Evolutionary conservation across 1,284 basidiomycete species (phyloP).

Genomic region (Ustilago trichophora): DNA sequence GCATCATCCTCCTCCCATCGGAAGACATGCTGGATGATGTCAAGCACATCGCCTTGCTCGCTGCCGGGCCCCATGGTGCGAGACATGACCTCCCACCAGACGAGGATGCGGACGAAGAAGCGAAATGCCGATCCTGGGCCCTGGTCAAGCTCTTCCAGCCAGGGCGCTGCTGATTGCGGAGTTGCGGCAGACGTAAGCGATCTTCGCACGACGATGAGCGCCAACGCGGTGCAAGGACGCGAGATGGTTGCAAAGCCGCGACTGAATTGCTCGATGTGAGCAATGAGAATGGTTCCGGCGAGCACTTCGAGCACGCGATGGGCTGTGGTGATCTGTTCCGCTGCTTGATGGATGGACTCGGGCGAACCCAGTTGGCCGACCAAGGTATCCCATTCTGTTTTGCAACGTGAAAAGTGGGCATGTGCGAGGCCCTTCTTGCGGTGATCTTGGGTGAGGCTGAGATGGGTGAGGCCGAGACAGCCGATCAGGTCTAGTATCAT

Average conservation of each 20-base stretch:
- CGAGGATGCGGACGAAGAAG: constrained; percentile 18
- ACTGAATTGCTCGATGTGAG: constrained; percentile 30
- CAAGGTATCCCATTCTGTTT: constrained; percentile 12
- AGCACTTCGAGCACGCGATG: constrained; percentile 16
- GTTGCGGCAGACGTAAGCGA: background rate
- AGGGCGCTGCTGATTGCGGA: background rate
- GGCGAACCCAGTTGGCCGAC: background rate
- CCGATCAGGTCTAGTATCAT: constrained; percentile 15
- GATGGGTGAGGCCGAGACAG: constrained; percentile 21
- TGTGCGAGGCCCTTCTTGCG: constrained; percentile 13
- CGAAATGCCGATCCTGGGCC: constrained; percentile 22
- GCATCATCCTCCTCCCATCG: constrained; percentile 12
- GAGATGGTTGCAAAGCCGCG: constrained; percentile 14
- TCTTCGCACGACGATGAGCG: constrained; percentile 3
- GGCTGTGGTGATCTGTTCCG: background rate
- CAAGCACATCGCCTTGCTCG: constrained; percentile 5
- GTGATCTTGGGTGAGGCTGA: constrained; percentile 12
- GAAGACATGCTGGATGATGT: constrained; percentile 12
- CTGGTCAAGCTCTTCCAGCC: background rate
- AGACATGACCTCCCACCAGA: constrained; percentile 37
- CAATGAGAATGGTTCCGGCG: constrained; percentile 20
- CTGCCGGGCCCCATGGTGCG: constrained; percentile 22
- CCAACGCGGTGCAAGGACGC: constrained; percentile 2
- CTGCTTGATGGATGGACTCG: background rate
- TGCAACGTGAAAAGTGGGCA: constrained; percentile 15